Evolutionary conservation across 306 rosid species (phyloP), one percentile per base, ranked within the genome.

Genomic region (Delonix regia): DNA sequence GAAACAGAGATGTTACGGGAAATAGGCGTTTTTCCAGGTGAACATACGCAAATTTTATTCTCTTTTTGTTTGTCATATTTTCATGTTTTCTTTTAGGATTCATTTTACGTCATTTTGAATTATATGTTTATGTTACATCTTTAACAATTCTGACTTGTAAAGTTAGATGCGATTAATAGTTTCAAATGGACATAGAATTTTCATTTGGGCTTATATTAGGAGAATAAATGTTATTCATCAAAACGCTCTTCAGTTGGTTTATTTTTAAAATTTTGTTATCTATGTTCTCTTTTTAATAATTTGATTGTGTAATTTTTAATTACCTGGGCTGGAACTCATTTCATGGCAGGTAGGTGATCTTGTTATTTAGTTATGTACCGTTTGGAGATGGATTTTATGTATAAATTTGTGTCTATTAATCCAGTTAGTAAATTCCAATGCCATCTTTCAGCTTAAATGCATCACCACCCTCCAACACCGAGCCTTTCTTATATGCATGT

Each of bases 21-120:
- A 81, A 79, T 41, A 79, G 81, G 57, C 82, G 86, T 61, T 76
- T 74, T 79, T 51, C 82, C 36, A 88, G 92, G 88, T 93, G 83
- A 87, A 74, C 55, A 22, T 34, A 21, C 69, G 41, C 9, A 36
- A 13, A 65, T 57, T 22, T 3, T 55, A 33, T 65, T 36, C 2
- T 55, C 41, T 48, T 27, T 28, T 28, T 12, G 16, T 47, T 28
- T 13, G 38, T 74, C 60, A 63, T 60, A 64, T 56, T 28, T 11
- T 11, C n/a, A 34, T 34, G 18, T 55, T 14, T 39, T 0, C 0
- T 34, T 34, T 71, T 45, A 9, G 80, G 2, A 7, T 15, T 51
- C 15, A 7, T 42, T 44, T 41, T 21, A 65, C 22, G 19, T 28
- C 59, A 6, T 21, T 11, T 57, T 71, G 33, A 49, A 38, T 76